These are phyloP conservation scores for Raphanus raphanistrum DNA, from an alignment of 345 rosid species.

Conservation along the genomic window DNA sequence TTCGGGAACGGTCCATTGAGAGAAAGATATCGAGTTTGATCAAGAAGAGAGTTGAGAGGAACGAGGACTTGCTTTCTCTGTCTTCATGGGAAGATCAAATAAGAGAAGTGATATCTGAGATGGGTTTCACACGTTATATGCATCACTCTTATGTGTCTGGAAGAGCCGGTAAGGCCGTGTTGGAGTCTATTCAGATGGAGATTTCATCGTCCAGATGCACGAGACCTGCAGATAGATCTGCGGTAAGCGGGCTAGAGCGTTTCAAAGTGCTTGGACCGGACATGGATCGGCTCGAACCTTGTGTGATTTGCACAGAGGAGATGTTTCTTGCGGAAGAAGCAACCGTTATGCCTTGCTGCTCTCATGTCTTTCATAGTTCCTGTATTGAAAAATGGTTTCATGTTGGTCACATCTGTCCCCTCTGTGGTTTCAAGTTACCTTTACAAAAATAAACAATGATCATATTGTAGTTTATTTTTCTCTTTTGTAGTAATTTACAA, in stretches of 20 bases:
- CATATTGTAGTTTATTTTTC: not conserved
- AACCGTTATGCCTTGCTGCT: slow-evolving; percentile 17
- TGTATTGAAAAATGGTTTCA: slow-evolving; percentile 28
- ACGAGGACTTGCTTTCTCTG: slow-evolving; percentile 8
- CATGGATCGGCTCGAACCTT: slow-evolving; percentile 23
- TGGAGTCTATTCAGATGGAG: slow-evolving; percentile 1
- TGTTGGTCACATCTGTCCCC: slow-evolving; percentile 26
- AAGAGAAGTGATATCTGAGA: not conserved
- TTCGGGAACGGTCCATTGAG: not conserved
- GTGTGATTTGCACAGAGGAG: slow-evolving; percentile 8
- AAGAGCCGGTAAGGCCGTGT: slow-evolving; percentile 8
- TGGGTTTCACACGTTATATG: not conserved
- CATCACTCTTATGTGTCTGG: not conserved
- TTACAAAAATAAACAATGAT: slow-evolving; percentile 10
- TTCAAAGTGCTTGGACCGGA: slow-evolving; percentile 24
- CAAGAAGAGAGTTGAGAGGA: slow-evolving; percentile 22
- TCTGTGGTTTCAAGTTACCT: slow-evolving; percentile 22
- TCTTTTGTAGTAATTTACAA: not conserved
- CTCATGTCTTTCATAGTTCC: slow-evolving; percentile 20
- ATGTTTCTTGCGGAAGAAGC: slow-evolving; percentile 39
- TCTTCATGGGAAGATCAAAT: slow-evolving; percentile 13
- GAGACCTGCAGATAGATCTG: slow-evolving; percentile 1
- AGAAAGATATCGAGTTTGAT: slow-evolving; percentile 10
- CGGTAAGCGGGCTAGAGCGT: not conserved
- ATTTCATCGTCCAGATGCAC: not conserved